Evolutionary conservation across 2,329 filamentous ascomycete genomes (phyloP).

Genomic region (Pezicula rhizophila): DNA sequence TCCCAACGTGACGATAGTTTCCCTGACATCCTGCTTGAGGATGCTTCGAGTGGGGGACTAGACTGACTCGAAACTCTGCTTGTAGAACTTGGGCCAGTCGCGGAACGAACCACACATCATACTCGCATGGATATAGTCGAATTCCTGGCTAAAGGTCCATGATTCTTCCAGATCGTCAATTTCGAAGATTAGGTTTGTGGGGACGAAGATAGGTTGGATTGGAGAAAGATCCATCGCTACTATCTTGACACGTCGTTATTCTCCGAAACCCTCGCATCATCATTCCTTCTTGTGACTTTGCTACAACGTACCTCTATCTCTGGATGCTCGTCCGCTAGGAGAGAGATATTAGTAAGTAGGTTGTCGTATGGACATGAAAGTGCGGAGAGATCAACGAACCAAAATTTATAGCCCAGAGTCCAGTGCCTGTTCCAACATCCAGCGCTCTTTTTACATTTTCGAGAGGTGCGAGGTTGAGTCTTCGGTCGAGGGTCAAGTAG

Average conservation of each 20-base stretch:
- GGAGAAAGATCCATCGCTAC: slow-evolving; percentile 31
- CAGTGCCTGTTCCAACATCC: slow-evolving; percentile 6
- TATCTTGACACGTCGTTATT: too few relatives aligned
- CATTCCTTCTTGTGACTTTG: too few relatives aligned
- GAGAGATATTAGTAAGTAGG: not conserved
- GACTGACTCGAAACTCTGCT: slow-evolving; percentile 6
- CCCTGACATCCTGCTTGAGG: too few relatives aligned
- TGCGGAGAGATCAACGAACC: not conserved
- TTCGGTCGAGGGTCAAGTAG: not conserved
- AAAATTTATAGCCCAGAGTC: slow-evolving; percentile 6
- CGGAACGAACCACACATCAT: slow-evolving; percentile 4
- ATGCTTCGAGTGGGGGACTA: too few relatives aligned
- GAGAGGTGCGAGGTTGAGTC: slow-evolving; percentile 3
- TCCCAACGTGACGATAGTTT: too few relatives aligned
- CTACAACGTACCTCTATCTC: slow-evolving; percentile 11
- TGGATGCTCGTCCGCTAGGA: slow-evolving; percentile 11
- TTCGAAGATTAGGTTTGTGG: slow-evolving; percentile 20
- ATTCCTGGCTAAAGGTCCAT: slow-evolving; percentile 17
- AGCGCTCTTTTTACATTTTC: slow-evolving; percentile 1
- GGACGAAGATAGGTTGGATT: slow-evolving; percentile 28
- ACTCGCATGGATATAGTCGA: slow-evolving; percentile 3
- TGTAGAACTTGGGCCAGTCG: slow-evolving; percentile 6
- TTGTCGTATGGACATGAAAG: not conserved
- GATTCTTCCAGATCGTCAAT: slow-evolving; percentile 25
- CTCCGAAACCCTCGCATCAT: too few relatives aligned